Evolutionary conservation across 495 filamentous ascomycete species (phyloP).

Genomic region (Opeltia flavorubescens): DNA sequence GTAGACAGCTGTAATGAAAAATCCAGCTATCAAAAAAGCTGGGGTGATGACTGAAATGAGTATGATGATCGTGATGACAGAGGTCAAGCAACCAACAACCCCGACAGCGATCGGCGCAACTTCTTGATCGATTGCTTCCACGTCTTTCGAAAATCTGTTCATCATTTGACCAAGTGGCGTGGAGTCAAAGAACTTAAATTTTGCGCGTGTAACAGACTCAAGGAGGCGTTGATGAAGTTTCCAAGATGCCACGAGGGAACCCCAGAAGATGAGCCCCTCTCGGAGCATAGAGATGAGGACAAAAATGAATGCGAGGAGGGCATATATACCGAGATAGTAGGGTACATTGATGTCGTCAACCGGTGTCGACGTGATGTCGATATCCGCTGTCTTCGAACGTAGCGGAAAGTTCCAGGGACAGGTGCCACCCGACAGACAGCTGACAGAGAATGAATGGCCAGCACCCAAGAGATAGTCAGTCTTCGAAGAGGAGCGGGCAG

Average conservation of each 20-base stretch:
- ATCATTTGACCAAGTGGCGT: conserved; percentile 94
- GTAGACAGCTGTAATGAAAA: conserved; percentile 78
- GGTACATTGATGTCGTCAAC: conserved; percentile 51
- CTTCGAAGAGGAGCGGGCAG: background rate
- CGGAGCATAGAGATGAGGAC: conserved; percentile 61
- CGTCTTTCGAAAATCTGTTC: conserved; percentile 96
- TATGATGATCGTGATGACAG: conserved; percentile 75
- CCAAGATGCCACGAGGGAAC: conserved; percentile 78
- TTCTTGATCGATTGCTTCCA: conserved; percentile 92
- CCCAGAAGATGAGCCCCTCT: conserved; percentile 82
- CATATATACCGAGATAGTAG: conserved; percentile 79
- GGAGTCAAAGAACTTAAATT: conserved; percentile 95
- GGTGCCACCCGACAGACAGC: conserved; percentile 23
- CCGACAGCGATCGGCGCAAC: conserved; percentile 81
- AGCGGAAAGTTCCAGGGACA: conserved; percentile 16
- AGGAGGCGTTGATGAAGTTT: conserved; percentile 72
- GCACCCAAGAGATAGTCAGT: background rate
- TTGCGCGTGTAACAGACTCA: conserved; percentile 66
- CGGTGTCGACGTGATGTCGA: conserved; percentile 15
- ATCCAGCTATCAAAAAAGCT: conserved; percentile 72
- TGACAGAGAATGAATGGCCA: conserved; percentile 14
- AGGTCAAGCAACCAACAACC: conserved; percentile 53
- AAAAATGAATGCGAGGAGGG: conserved; percentile 58
- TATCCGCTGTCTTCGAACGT: conserved; percentile 5
- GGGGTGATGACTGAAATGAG: conserved; percentile 91